These are phyloP conservation scores for Cercospora brassicicola DNA, from an alignment of 2,329 filamentous ascomycete genomes.

Conservation along the genomic window DNA sequence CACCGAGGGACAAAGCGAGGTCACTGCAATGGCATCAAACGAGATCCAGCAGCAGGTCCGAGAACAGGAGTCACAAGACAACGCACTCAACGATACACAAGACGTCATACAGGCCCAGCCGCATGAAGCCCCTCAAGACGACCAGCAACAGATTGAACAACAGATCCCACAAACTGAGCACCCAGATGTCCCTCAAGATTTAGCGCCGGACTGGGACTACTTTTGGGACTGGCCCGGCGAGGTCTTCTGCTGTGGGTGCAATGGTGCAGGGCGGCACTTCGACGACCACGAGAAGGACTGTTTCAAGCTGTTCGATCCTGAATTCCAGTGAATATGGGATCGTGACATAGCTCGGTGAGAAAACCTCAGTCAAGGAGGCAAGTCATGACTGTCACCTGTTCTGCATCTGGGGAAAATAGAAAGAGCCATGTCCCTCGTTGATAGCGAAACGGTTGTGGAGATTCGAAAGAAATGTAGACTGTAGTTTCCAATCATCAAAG, in stretches of 20 bases:
- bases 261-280: background rate
- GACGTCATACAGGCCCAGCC: background rate
- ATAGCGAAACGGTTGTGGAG: background rate
- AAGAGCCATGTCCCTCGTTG: background rate
- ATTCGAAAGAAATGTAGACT: background rate
- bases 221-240: background rate
- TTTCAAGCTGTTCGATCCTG: background rate
- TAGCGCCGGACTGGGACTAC: background rate
- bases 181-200: background rate
- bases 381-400: too few species aligned
- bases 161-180: background rate
- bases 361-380: too few species aligned
- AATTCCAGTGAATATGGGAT: too few species aligned
- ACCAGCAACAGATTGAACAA: background rate
- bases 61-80: background rate
- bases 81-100: background rate
- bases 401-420: background rate
- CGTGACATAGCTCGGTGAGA: too few species aligned
- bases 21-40: background rate
- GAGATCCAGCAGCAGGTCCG: background rate
- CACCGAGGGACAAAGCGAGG: background rate
- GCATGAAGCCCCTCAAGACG: background rate
- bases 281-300: background rate
- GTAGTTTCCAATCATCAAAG: background rate
- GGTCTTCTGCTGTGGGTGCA: background rate